phyloP scores from a whole-genome alignment of 2,329 filamentous ascomycete species.

The Tolypocladium pustulatum region DNA sequence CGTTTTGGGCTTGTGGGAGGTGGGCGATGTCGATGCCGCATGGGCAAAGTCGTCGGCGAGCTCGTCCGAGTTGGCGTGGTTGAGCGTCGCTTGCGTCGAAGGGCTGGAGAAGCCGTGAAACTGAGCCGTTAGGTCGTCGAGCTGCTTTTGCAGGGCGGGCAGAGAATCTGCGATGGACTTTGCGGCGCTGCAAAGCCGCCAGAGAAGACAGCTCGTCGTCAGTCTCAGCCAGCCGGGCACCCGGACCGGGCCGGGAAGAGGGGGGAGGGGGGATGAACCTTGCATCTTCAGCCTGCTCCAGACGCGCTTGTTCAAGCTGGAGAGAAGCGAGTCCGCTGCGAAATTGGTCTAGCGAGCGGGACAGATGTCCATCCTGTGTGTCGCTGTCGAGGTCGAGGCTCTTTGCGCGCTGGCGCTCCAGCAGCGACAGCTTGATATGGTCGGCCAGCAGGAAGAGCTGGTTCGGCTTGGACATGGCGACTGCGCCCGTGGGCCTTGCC shows the following conservation, averaged over 20 bases:
- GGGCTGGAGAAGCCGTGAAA: slow-evolving; percentile 58
- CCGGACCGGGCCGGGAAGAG: background rate
- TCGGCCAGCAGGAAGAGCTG: slow-evolving; percentile 91
- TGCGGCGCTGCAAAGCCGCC: slow-evolving; percentile 26
- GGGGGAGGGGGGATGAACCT: slow-evolving; percentile 27
- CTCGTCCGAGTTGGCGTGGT: slow-evolving; percentile 53
- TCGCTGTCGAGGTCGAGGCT: slow-evolving; percentile 68
- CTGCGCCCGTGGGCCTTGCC: background rate
- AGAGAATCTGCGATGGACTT: slow-evolving; percentile 52
- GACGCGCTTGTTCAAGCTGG: slow-evolving; percentile 50
- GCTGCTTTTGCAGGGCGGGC: slow-evolving; percentile 59
- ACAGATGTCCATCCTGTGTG: slow-evolving; percentile 80
- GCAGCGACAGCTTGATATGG: slow-evolving; percentile 90
- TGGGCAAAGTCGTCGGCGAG: slow-evolving; percentile 55
- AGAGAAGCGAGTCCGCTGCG: slow-evolving; percentile 67
- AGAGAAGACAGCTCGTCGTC: background rate
- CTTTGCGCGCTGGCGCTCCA: slow-evolving; percentile 81
- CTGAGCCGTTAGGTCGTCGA: slow-evolving; percentile 66
- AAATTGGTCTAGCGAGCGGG: slow-evolving; percentile 78
- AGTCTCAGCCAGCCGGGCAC: background rate
- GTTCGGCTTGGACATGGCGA: slow-evolving; percentile 39
- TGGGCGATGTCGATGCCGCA: slow-evolving; percentile 35
- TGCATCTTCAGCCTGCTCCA: slow-evolving; percentile 55
- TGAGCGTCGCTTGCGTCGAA: slow-evolving; percentile 38
- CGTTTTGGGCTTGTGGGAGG: slow-evolving; percentile 47